A percentile compares a stretch with the other conserved stretches of the same genome.
Conservation (phyloP, 352 stramenopile species). For the Pythium sukuiense region DNA sequence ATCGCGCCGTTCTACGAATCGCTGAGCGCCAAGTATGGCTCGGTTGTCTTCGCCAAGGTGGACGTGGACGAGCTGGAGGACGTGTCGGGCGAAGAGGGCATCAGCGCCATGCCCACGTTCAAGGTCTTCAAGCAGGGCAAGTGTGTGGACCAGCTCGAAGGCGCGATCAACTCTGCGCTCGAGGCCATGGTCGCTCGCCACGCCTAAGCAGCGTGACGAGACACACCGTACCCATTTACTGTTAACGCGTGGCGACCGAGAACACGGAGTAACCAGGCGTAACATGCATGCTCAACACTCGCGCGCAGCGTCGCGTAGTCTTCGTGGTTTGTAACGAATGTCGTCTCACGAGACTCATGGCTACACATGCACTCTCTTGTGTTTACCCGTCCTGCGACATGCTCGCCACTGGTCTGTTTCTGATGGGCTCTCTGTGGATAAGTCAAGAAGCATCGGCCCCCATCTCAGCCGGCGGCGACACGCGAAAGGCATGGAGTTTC, state of each 20-base stretch:
- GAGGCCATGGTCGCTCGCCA: slow-evolving; percentile 58
- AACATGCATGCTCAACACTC: background rate
- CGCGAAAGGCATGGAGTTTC: background rate
- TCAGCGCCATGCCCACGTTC: slow-evolving; percentile 92
- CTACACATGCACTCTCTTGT: background rate
- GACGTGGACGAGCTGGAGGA: slow-evolving; percentile 74
- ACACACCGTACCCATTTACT: background rate
- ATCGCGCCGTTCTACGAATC: slow-evolving; percentile 79
- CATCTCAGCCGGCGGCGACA: background rate
- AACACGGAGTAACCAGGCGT: background rate
- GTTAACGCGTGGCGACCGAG: background rate
- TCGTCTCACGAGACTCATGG: background rate
- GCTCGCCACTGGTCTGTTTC: background rate
- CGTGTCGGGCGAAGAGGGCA: slow-evolving; percentile 38
- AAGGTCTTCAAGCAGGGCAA: slow-evolving; percentile 90
- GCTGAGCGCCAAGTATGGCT: slow-evolving; percentile 55
- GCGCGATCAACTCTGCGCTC: slow-evolving; percentile 65
- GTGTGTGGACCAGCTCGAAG: slow-evolving; percentile 87
- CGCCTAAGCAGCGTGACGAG: slow-evolving; percentile 11
- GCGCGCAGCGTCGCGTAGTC: background rate
- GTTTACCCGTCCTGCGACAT: background rate
- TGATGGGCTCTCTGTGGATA: background rate
- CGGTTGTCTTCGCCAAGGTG: slow-evolving; percentile 67
- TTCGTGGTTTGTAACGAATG: background rate
- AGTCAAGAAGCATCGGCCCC: background rate